Evolutionary conservation across 768 basidiomycete species (phyloP).

Genomic region (Boletellus ananiceps): DNA sequence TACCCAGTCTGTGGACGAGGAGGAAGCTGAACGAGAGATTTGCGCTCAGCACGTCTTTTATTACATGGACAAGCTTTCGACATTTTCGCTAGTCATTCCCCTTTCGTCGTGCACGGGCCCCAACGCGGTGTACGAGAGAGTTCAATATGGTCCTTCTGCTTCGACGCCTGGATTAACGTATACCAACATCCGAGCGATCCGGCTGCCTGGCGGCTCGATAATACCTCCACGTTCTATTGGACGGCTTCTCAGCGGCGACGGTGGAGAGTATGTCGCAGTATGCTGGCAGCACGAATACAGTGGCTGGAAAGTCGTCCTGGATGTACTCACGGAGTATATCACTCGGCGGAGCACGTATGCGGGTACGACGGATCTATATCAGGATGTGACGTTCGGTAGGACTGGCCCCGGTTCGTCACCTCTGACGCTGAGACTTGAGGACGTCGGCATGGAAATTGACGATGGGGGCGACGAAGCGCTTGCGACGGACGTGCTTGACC

Average conservation of each 20-base stretch:
- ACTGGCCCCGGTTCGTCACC: constrained; percentile 36
- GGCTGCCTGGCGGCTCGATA: constrained; percentile 70
- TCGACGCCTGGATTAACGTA: constrained; percentile 52
- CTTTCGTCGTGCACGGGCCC: constrained; percentile 56
- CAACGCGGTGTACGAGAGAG: constrained; percentile 67
- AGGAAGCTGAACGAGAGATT: constrained; percentile 47
- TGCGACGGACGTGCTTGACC: constrained; percentile 71
- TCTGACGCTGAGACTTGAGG: constrained; percentile 51
- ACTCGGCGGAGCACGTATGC: constrained; percentile 48
- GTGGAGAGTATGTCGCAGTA: constrained; percentile 59
- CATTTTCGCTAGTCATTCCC: constrained; percentile 73
- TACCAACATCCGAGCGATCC: constrained; percentile 59
- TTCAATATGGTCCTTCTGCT: constrained; percentile 51
- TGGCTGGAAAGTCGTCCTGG: constrained; percentile 84
- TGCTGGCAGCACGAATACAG: constrained; percentile 80
- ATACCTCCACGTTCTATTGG: constrained; percentile 67
- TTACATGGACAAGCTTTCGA: constrained; percentile 67
- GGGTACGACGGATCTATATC: constrained; percentile 39
- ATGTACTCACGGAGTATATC: constrained; percentile 73
- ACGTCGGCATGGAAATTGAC: constrained; percentile 69
- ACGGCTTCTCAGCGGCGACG: constrained; percentile 66
- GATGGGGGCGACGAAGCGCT: constrained; percentile 56
- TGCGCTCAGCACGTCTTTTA: constrained; percentile 71
- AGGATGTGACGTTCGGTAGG: constrained; percentile 50
- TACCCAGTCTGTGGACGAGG: constrained; percentile 34